Base-by-base conservation (phyloP, 148 eudicot genomes). In the Rhododendron kiyosumense region DNA sequence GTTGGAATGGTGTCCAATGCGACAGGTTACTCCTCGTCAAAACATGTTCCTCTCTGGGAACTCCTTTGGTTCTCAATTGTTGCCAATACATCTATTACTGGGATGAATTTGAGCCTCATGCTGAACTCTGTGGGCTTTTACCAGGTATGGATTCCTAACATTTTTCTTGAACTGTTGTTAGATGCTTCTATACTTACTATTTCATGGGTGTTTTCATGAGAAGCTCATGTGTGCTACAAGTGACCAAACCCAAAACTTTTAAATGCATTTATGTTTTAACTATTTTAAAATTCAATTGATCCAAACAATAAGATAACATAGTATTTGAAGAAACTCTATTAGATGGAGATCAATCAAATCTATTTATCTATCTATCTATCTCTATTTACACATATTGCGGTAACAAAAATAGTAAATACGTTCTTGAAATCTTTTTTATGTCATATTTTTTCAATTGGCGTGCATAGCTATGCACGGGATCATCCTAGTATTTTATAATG, bases 101-200 rank as follows among this genome's bases (percentile, higher is more conserved):
- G 95, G 85, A 95, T 95, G 98, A 95, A 95, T 90, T 78, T 95
- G 15, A 95, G 97, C 85, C 94, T 95, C 83, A 95, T 95, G 98
- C 93, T 94, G 49, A 95, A 95, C 84, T 95, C 98, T 84, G 98
- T 95, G 78, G 98, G 98, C 76, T 95, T 94, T 89, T 95, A 95
- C 89, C 98, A 95, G 89, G 98, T 95, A 86, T 82, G 89, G 77
- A 83, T 84, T 83, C 48, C 59, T 63, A 48, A 41, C 30, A 24
- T 36, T 78, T 43, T 46, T 13, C 57, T n/a, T 78, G 46, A 13
- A 14, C 18, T 1, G 7, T 13, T 71, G 6, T 30, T 71, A 30
- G 71, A 63, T 59, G 71, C 75, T 28, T 69, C 28, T 28, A 2
- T 69, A n/a, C 65, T 59, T 59, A 59, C 9, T 59, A 59, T 59